Base-by-base conservation (phyloP, 164 flowering plant genomes). In the Stephania yunnanensis region DNA sequence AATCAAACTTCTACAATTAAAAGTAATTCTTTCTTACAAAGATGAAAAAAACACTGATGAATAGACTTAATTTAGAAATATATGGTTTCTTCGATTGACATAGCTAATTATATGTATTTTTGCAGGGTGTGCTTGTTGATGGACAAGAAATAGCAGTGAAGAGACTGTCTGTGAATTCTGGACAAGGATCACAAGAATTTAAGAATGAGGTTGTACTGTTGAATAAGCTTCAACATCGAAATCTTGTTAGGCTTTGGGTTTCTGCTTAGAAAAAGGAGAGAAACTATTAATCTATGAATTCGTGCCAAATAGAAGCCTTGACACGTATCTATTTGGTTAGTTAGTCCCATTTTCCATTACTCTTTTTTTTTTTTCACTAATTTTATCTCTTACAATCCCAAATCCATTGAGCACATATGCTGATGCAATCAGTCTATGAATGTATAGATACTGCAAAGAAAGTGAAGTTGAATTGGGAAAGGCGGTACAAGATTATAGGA, bases 401-500 rank as follows among this genome's bases (percentile, higher is more conserved):
- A 52, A 2, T 52, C 11, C 17, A 52, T 10, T 10, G 11, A 52
- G 17, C 11, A 52, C 6, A 52, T 52, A 6, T 10, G 17, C 58
- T 52, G 13, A 52, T 10, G 11, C 17, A 52, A 10, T 52, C 13
- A 52, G 53, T 36, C n/a, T 46, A 10, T 46, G 11, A 61, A 48
- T 48, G 29, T 61, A 30, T 30, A 89, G 91, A 87, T 75, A 70
- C 77, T 10, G 76, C 44, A 17, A 78, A 67, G 58, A 77, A 53
- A 44, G 66, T 31, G 48, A 17, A 58, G 1, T 72, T 90, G 79
- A 84, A 84, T 65, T 89, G 91, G 90, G 46, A 71, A 48, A 82
- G 6, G n/a, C 82, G 91, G 0, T 78, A 76, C 71, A 77, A 78
- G 61, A 91, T 91, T 48, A 86, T 91, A 3, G 65, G 50, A 46